phyloP scores from a whole-genome alignment of 495 filamentous ascomycete genomes.

The Platismatia glauca region DNA sequence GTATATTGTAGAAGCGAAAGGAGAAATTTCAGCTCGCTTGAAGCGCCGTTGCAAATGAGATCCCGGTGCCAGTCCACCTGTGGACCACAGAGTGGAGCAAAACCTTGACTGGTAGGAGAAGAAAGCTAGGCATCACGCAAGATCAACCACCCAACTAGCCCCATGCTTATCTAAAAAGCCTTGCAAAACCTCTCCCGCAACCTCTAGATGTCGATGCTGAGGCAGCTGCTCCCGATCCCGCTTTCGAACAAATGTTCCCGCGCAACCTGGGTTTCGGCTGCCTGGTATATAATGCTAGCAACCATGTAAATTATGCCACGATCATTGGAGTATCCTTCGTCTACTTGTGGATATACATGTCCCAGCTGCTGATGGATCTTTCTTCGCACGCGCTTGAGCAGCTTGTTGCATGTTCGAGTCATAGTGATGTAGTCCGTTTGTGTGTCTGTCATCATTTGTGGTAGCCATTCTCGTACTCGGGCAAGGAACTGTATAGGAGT shows the following conservation, averaged over 20 bases:
- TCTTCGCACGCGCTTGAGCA: not conserved
- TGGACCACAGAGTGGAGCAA: no score
- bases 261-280: not conserved
- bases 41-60: no score
- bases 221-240: not conserved
- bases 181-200: not conserved
- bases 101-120: no score
- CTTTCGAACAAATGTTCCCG: not conserved
- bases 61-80: no score
- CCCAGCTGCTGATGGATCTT: not conserved
- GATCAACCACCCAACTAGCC: not conserved
- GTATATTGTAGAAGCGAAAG: not conserved
- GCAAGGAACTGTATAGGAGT: conserved; percentile 2
- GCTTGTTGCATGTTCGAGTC: conserved; percentile 1
- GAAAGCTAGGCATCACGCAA: no score
- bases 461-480: conserved; percentile 2
- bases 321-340: conserved; percentile 1
- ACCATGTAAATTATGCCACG: not conserved
- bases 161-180: not conserved
- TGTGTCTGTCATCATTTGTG: not conserved
- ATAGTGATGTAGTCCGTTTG: not conserved
- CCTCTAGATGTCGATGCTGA: not conserved
- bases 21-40: not conserved
- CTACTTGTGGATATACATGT: not conserved
- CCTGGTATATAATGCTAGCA: not conserved